Evolutionary conservation across 306 rosid genomes (phyloP).

Genomic region (Cucumis sativus): Cucumber_9930_V3 NC_026659.2:30999001-30999500

Average conservation of each 20-base stretch:
- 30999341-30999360: slow-evolving; percentile 90
- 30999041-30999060: slow-evolving; percentile 9
- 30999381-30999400: slow-evolving; percentile 30
- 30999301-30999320: slow-evolving; percentile 80
- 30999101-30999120: slow-evolving; percentile 49
- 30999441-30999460: neutral
- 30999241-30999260: neutral
- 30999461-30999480: neutral
- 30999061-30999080: neutral
- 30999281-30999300: slow-evolving; percentile 87
- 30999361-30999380: slow-evolving; percentile 86
- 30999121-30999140: slow-evolving; percentile 51
- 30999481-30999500: neutral
- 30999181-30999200: slow-evolving; percentile 27
- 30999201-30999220: neutral
- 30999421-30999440: neutral
- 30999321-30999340: slow-evolving; percentile 86
- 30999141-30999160: slow-evolving; percentile 64
- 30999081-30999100: slow-evolving; percentile 12
- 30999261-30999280: slow-evolving; percentile 38
- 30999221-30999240: slow-evolving; percentile 1
- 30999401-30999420: neutral
- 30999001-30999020: slow-evolving; percentile 87
- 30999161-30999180: slow-evolving; percentile 73
- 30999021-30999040: slow-evolving; percentile 76